Conservation (phyloP, 2,329 filamentous ascomycete species). For the Claviceps spartinae region DNA sequence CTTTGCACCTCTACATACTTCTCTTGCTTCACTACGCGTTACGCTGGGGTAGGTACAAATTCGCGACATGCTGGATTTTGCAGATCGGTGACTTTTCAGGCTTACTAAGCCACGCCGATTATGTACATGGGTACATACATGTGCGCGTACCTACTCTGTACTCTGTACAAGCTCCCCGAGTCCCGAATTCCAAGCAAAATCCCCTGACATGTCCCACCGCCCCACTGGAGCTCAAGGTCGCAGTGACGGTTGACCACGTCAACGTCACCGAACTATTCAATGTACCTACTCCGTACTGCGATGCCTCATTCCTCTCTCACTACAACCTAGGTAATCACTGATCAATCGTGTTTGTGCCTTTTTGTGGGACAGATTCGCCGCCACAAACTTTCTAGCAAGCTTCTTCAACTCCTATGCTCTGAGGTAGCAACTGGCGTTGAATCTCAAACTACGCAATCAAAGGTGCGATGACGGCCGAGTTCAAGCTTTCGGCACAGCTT, state of each 20-base stretch:
- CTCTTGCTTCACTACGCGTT: too few species aligned
- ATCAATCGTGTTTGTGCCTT: not conserved
- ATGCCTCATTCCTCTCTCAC: not conserved
- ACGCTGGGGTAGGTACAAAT: too few species aligned
- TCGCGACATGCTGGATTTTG: too few species aligned
- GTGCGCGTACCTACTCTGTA: too few species aligned
- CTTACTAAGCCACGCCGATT: too few species aligned
- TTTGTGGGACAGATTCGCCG: not conserved
- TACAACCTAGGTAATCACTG: not conserved
- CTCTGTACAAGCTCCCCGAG: too few species aligned
- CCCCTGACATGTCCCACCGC: slow-evolving; percentile 1
- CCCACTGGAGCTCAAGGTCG: slow-evolving; percentile 4
- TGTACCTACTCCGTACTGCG: too few species aligned
- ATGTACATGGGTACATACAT: too few species aligned
- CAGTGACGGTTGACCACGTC: slow-evolving; percentile 2
- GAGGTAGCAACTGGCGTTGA: not conserved
- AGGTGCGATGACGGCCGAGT: slow-evolving; percentile 56
- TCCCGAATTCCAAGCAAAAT: not conserved
- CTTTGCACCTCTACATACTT: too few species aligned
- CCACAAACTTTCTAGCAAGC: not conserved
- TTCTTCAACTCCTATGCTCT: not conserved
- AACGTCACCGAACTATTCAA: slow-evolving; percentile 1
- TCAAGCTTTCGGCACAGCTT: slow-evolving; percentile 85
- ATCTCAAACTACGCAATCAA: slow-evolving; percentile 1
- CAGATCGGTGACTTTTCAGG: too few species aligned